These are phyloP conservation scores for Cinnamomum micranthum DNA, from an alignment of 164 flowering plant genomes.

Conservation along the genomic window DNA sequence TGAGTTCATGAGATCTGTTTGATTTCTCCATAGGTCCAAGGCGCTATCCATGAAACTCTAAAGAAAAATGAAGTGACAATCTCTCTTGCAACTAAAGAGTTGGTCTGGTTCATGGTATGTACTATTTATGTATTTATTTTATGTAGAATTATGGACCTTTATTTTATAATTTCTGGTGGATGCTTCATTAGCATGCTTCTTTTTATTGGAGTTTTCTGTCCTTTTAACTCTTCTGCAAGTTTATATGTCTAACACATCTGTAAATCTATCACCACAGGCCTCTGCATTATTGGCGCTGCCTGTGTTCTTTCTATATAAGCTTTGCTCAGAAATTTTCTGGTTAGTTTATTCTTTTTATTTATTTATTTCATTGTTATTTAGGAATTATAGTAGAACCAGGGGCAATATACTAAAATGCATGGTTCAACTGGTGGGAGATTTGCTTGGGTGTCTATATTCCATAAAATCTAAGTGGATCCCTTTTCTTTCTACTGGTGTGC, in stretches of 20 bases:
- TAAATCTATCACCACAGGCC: conserved; percentile 42
- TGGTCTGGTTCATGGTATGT: conserved; percentile 78
- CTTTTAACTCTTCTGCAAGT: too few species aligned
- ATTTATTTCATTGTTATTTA: not conserved
- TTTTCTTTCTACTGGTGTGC: too few species aligned
- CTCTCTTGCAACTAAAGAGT: conserved; percentile 71
- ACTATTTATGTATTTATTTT: not conserved
- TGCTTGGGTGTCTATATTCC: too few species aligned
- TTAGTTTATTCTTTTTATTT: conserved; percentile 23
- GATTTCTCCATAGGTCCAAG: conserved; percentile 43
- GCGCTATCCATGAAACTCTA: conserved; percentile 40
- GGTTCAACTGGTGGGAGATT: too few species aligned
- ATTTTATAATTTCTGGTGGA: not conserved
- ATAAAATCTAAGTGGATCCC: too few species aligned
- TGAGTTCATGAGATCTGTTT: not conserved
- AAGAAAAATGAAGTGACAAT: conserved; percentile 60
- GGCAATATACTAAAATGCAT: not conserved
- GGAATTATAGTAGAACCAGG: not conserved
- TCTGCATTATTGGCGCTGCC: conserved; percentile 79
- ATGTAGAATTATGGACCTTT: not conserved
- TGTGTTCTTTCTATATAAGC: conserved; percentile 36
- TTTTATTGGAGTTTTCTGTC: too few species aligned
- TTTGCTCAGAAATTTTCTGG: conserved; percentile 46
- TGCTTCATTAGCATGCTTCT: not conserved
- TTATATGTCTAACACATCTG: not conserved